phyloP scores from a whole-genome alignment of 305 asterid genomes.

The Solanum hybrid region DNA sequence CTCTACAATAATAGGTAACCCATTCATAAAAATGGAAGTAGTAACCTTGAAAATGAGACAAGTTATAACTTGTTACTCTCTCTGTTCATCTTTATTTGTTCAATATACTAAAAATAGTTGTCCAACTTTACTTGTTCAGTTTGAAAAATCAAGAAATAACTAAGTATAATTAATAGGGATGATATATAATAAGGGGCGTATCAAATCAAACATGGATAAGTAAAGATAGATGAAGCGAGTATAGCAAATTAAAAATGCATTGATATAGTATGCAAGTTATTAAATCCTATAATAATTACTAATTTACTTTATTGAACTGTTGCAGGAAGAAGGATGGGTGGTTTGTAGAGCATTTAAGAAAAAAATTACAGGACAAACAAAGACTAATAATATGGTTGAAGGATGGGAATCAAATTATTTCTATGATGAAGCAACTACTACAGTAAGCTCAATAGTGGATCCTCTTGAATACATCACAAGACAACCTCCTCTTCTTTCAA shows the following conservation, averaged over 20 bases:
- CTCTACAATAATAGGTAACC: too few relatives aligned
- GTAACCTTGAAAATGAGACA: neutral
- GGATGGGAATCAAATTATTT: slow-evolving; percentile 48
- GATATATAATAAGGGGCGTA: too few relatives aligned
- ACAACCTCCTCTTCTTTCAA: slow-evolving; percentile 5
- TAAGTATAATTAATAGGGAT: neutral
- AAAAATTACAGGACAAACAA: slow-evolving; percentile 38
- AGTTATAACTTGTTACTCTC: neutral
- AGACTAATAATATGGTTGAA: slow-evolving; percentile 16
- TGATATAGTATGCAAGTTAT: neutral
- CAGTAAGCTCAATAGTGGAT: slow-evolving; percentile 19
- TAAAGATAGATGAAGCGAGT: neutral
- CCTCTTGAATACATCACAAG: slow-evolving; percentile 27
- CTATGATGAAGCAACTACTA: slow-evolving; percentile 33
- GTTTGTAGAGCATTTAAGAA: slow-evolving; percentile 85
- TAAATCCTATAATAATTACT: neutral
- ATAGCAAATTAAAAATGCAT: neutral
- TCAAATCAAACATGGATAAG: neutral
- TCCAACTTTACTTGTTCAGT: neutral
- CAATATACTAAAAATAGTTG: neutral
- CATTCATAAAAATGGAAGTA: neutral
- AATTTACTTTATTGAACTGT: neutral
- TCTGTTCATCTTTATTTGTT: neutral
- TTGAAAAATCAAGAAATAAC: neutral
- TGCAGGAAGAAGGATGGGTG: slow-evolving; percentile 91